Conservation (phyloP, 768 basidiomycete species). For the Crassisporium funariophilum region DNA sequence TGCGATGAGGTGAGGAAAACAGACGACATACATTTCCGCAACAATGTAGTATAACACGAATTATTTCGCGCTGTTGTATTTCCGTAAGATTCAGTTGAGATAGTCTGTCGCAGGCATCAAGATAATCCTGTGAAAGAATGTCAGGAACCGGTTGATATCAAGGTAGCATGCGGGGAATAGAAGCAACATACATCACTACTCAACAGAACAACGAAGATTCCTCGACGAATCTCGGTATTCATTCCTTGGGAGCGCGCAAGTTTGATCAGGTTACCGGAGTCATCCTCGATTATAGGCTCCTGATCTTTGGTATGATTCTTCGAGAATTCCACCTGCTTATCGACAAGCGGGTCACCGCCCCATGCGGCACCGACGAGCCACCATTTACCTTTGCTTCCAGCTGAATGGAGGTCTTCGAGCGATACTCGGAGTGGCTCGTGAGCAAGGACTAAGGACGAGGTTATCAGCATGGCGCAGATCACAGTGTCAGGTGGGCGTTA, state of each 20-base stretch:
- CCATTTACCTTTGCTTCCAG: constrained; percentile 93
- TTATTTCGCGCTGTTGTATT: constrained; percentile 90
- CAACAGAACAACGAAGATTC: constrained; percentile 93
- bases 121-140: constrained; percentile 69
- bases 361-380: constrained; percentile 98
- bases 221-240: constrained; percentile 94
- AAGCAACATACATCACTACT: constrained; percentile 77
- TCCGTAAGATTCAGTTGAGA: constrained; percentile 82
- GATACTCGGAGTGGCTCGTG: constrained; percentile 88
- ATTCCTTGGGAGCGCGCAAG: constrained; percentile 96
- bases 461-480: not conserved
- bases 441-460: constrained; percentile 56
- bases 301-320: constrained; percentile 24
- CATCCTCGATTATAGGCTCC: constrained; percentile 22
- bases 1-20: not conserved
- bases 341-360: constrained; percentile 88
- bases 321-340: constrained; percentile 50
- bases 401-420: constrained; percentile 79
- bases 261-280: constrained; percentile 54
- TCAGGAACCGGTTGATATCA: not conserved
- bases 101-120: constrained; percentile 94
- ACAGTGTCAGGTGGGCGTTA: not conserved
- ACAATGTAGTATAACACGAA: constrained; percentile 92
- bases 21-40: constrained; percentile 72
- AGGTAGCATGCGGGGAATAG: not conserved